Conservation (phyloP, 345 rosid species). For the Cardamine occulta region DNA sequence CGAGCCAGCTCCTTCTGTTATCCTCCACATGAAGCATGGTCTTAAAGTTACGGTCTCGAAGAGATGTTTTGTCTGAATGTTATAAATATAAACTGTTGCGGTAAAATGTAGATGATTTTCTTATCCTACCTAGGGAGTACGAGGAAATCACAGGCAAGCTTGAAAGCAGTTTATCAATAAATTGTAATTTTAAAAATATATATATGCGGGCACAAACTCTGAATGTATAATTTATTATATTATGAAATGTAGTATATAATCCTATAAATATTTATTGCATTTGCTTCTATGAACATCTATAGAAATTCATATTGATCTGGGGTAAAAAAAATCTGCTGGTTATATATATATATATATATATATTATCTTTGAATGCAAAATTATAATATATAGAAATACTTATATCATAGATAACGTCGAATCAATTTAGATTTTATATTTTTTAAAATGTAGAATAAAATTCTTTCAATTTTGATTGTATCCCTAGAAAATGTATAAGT, state of each 20-base stretch:
- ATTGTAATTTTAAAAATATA: background rate
- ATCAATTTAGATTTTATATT: too few species aligned
- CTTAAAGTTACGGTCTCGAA: constrained; percentile 46
- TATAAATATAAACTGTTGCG: constrained; percentile 1
- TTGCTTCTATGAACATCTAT: too few species aligned
- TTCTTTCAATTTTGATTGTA: background rate
- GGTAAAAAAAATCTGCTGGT: too few species aligned
- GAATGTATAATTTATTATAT: too few species aligned
- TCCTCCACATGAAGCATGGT: constrained; percentile 60
- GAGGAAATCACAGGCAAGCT: constrained; percentile 1
- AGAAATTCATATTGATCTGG: too few species aligned
- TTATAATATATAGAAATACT: too few species aligned
- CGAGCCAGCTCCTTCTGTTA: constrained; percentile 43
- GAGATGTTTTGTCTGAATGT: constrained; percentile 34
- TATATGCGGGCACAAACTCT: background rate
- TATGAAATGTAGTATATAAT: background rate
- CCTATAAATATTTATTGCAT: background rate
- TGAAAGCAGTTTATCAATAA: constrained; percentile 10
- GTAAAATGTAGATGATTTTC: constrained; percentile 20
- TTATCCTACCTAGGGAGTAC: background rate
- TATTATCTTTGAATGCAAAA: too few species aligned
- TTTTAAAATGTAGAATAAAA: background rate
- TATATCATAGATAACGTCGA: too few species aligned
- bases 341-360: too few species aligned
- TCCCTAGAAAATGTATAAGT: too few species aligned